phyloP scores from a whole-genome alignment of 108 stramenopile genomes.

The Chaetoceros tenuissimus region DNA sequence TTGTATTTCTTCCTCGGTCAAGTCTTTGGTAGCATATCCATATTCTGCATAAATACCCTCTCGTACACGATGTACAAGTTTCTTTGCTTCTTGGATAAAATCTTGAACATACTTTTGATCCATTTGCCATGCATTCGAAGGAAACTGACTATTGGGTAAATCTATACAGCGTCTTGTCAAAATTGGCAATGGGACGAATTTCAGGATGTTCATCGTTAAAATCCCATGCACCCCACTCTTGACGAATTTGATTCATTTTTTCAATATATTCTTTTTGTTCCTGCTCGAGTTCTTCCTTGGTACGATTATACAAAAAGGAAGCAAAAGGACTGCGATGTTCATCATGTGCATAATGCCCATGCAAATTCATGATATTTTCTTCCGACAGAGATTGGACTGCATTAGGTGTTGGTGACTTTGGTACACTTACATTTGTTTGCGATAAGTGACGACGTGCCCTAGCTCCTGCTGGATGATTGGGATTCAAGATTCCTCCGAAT shows the following conservation, averaged over 20 bases:
- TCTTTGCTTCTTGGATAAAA: conserved; percentile 31
- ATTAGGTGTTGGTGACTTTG: not conserved
- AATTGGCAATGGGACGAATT: conserved; percentile 6
- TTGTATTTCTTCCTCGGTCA: conserved; percentile 6
- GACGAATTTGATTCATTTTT: conserved; percentile 5
- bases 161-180: conserved; percentile 18
- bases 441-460: not conserved
- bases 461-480: not conserved
- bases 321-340: conserved; percentile 9
- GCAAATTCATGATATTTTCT: conserved; percentile 10
- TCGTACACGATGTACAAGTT: conserved; percentile 30
- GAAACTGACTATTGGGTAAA: conserved; percentile 25
- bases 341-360: conserved; percentile 19
- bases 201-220: not conserved
- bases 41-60: conserved; percentile 45
- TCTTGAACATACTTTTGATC: conserved; percentile 26
- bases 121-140: conserved; percentile 32
- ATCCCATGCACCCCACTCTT: conserved; percentile 12
- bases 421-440: conserved; percentile 3
- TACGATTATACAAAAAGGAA: conserved; percentile 4
- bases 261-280: conserved; percentile 1
- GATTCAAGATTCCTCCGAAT: conserved; percentile 9
- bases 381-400: conserved; percentile 3
- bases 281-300: conserved; percentile 1
- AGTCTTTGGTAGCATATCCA: conserved; percentile 12